A percentile compares a stretch with the other conserved stretches of the same genome.
Evolutionary conservation across 2,329 filamentous ascomycete species (phyloP).

Genomic region (Coniochaeta sp.): DNA sequence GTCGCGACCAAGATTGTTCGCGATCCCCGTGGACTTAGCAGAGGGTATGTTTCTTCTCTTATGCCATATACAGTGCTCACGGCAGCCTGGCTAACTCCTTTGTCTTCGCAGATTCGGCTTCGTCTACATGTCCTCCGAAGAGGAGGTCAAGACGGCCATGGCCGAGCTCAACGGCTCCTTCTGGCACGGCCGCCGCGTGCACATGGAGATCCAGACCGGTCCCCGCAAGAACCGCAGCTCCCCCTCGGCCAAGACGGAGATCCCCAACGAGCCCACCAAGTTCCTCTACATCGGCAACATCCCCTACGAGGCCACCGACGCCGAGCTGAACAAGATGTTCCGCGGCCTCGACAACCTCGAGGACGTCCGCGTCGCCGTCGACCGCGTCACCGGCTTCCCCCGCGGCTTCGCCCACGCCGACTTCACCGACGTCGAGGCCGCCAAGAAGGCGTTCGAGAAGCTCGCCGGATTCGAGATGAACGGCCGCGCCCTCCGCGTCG

Average conservation of each 20-base stretch:
- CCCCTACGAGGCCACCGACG: conserved; percentile 77
- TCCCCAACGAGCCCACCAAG: conserved; percentile 12
- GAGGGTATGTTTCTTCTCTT: conserved; percentile 19
- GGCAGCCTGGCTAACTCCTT: no score
- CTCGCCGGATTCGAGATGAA: conserved; percentile 54
- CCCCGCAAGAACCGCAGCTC: neutral
- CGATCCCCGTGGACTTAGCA: conserved; percentile 27
- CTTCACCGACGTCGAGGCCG: conserved; percentile 62
- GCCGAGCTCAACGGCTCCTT: conserved; percentile 24
- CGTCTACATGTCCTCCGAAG: conserved; percentile 18
- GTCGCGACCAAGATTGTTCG: conserved; percentile 17
- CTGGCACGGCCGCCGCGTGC: conserved; percentile 30
- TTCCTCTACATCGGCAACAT: conserved; percentile 76
- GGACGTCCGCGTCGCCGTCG: conserved; percentile 76
- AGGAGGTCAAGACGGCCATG: conserved; percentile 17
- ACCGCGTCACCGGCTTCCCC: conserved; percentile 71
- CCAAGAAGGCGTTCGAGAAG: conserved; percentile 49
- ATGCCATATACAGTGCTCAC: no score
- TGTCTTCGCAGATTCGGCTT: conserved; percentile 22
- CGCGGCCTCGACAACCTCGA: conserved; percentile 59
- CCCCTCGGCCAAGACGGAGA: neutral
- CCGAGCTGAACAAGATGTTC: conserved; percentile 75
- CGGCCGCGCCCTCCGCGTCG: conserved; percentile 57
- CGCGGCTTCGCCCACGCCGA: conserved; percentile 82
- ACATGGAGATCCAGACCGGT: neutral